A percentile compares a stretch with the other conserved stretches of the same genome.
phyloP scores from a whole-genome alignment of 2,329 filamentous ascomycete species.

The Pseudogymnoascus sp. region DNA sequence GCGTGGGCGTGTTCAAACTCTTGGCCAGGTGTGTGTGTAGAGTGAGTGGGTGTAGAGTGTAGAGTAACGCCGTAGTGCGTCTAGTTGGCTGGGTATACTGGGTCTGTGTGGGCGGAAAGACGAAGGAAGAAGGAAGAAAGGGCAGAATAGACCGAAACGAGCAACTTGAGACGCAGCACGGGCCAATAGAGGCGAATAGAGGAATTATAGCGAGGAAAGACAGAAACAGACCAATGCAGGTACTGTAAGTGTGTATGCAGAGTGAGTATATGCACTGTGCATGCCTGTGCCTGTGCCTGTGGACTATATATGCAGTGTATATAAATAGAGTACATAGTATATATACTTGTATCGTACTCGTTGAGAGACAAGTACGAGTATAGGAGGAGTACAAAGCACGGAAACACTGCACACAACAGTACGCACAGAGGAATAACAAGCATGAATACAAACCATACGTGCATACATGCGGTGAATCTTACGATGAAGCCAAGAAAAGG shows the following conservation, averaged over 20 bases:
- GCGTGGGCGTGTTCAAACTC: not conserved
- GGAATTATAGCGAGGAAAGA: not conserved
- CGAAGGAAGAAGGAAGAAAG: not conserved
- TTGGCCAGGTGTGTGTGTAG: not conserved
- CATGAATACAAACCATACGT: no score
- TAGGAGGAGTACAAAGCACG: not conserved
- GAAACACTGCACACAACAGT: not conserved
- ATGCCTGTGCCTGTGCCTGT: not conserved
- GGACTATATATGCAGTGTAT: not conserved
- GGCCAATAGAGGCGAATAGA: not conserved
- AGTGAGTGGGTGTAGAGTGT: not conserved
- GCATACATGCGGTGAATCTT: not conserved
- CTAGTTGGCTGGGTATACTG: no score
- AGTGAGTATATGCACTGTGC: no score
- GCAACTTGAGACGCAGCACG: not conserved
- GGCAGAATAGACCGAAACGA: not conserved
- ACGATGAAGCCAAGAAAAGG: not conserved
- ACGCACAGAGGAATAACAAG: no score
- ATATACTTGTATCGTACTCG: no score
- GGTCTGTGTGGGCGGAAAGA: not conserved
- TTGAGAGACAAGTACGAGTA: not conserved
- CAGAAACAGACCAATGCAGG: not conserved
- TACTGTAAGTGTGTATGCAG: not conserved
- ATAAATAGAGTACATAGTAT: not conserved
- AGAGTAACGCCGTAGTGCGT: not conserved